A percentile compares a stretch with the other conserved stretches of the same genome.
Evolutionary conservation across 2,329 filamentous ascomycete genomes (phyloP).

Genomic region (Diaporthe aspalathi): DNA sequence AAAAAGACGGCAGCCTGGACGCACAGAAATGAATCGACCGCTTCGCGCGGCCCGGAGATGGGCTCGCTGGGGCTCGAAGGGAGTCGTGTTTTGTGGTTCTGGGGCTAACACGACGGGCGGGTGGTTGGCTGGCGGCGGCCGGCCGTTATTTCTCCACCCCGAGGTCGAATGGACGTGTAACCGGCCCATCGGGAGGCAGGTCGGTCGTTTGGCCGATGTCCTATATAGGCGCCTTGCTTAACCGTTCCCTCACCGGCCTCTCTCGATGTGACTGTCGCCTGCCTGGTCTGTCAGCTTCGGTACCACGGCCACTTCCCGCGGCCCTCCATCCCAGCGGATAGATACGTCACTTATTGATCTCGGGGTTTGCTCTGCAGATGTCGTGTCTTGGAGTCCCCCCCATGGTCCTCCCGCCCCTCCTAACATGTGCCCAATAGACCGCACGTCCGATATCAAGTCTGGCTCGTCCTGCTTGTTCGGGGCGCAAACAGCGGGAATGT

Average conservation of each 20-base stretch:
- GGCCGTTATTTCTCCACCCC: constrained; percentile 11
- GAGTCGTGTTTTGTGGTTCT: not conserved
- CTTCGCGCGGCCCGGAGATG: not conserved
- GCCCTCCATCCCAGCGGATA: not conserved
- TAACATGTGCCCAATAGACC: not conserved
- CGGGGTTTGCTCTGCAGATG: not conserved
- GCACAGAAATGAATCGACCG: not conserved
- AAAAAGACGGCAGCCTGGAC: constrained; percentile 4
- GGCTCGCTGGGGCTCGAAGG: not conserved
- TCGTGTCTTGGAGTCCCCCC: not conserved
- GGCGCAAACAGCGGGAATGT: constrained; percentile 12
- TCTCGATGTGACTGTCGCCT: not conserved
- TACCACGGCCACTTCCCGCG: not conserved
- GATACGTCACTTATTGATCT: not conserved
- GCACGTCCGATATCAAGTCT: not conserved
- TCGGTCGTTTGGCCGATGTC: constrained; percentile 6
- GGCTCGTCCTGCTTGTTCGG: not conserved
- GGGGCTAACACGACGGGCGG: not conserved
- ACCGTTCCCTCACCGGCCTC: not conserved
- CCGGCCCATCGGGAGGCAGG: not conserved
- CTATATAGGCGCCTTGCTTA: not conserved
- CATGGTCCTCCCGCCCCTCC: not conserved
- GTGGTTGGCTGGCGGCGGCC: constrained; percentile 12
- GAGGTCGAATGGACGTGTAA: constrained; percentile 8
- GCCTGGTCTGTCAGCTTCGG: not conserved